Conservation (phyloP, 2,329 filamentous ascomycete genomes). For the Hypoxylon sp. region DNA sequence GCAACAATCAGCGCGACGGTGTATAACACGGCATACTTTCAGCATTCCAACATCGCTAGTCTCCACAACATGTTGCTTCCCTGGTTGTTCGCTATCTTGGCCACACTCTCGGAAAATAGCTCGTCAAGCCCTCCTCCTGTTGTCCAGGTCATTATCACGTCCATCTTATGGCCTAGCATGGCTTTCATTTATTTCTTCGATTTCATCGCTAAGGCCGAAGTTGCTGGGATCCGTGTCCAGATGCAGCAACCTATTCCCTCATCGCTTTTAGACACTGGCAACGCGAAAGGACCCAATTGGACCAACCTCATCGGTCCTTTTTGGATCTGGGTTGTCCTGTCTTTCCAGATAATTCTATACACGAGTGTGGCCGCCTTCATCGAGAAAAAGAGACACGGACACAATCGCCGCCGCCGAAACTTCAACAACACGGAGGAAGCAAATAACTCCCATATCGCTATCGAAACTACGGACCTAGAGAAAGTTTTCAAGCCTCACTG, state of each 20-base stretch:
- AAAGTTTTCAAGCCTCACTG: constrained; percentile 55
- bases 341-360: constrained; percentile 55
- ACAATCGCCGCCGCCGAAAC: constrained; percentile 52
- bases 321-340: constrained; percentile 54
- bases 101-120: constrained; percentile 43
- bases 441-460: constrained; percentile 42
- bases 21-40: constrained; percentile 63
- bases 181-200: constrained; percentile 55
- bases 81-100: constrained; percentile 50
- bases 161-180: constrained; percentile 53
- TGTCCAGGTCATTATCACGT: constrained; percentile 43
- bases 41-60: constrained; percentile 52
- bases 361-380: constrained; percentile 53
- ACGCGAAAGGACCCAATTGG: constrained; percentile 43
- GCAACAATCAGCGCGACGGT: constrained; percentile 76
- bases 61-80: constrained; percentile 53
- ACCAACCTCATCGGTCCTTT: constrained; percentile 47
- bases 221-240: constrained; percentile 40
- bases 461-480: constrained; percentile 49
- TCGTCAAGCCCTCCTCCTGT: constrained; percentile 22
- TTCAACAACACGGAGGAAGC: constrained; percentile 44
- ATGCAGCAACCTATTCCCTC: constrained; percentile 35
- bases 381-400: constrained; percentile 55
- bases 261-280: constrained; percentile 16
- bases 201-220: constrained; percentile 48